Evolutionary conservation across 2,329 filamentous ascomycete species (phyloP).

Genomic region (Fusarium sp.): DNA sequence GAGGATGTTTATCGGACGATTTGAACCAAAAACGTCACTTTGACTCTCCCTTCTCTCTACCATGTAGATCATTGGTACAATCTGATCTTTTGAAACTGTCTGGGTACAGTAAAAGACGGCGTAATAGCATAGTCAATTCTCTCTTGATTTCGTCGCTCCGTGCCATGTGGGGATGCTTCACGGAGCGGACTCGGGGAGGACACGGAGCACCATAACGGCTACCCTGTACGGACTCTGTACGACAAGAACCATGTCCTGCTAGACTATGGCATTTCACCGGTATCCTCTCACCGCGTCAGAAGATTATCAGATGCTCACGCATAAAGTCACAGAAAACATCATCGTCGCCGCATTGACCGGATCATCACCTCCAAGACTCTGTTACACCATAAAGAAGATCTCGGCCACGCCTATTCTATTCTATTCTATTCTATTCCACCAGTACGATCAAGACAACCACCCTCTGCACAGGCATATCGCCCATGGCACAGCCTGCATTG

Average conservation of each 20-base stretch:
- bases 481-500: slow-evolving; percentile 1
- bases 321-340: slow-evolving; percentile 8
- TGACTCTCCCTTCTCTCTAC: slow-evolving; percentile 26
- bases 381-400: not conserved
- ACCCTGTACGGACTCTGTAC: slow-evolving; percentile 26
- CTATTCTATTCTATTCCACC: not conserved
- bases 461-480: not conserved
- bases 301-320: not conserved
- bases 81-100: not conserved
- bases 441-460: slow-evolving; percentile 2
- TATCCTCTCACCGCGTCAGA: not conserved
- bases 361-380: slow-evolving; percentile 2
- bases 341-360: slow-evolving; percentile 5
- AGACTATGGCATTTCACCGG: not conserved
- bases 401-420: not conserved
- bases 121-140: slow-evolving; percentile 19
- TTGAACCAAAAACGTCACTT: slow-evolving; percentile 35
- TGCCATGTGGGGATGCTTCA: slow-evolving; percentile 25
- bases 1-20: slow-evolving; percentile 26
- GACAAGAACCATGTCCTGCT: not conserved
- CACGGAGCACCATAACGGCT: slow-evolving; percentile 29
- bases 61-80: no score
- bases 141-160: slow-evolving; percentile 36
- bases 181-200: slow-evolving; percentile 29
- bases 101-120: slow-evolving; percentile 18